Percentiles rank a stretch among this genome's conserved stretches.
phyloP scores from a whole-genome alignment of 441 rosid genomes.

The Populus hybrid region DNA sequence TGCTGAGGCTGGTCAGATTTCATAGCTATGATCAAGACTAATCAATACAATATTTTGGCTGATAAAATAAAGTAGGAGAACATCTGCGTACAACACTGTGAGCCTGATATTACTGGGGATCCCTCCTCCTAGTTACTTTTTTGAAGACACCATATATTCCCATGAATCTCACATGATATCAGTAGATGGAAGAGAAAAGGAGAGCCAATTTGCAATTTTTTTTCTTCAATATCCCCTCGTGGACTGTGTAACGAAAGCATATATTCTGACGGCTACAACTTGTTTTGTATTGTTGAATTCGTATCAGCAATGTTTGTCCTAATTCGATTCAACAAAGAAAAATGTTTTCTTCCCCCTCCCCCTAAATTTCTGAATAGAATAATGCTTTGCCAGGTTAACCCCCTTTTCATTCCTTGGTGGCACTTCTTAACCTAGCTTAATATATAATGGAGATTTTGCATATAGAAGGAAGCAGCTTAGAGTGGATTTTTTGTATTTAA shows the following conservation, averaged over 20 bases:
- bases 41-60: background rate
- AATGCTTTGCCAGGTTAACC: background rate
- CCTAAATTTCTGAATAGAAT: background rate
- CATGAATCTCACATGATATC: background rate
- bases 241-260: background rate
- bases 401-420: background rate
- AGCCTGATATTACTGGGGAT: background rate
- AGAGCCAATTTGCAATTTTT: background rate
- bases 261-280: conserved; percentile 7
- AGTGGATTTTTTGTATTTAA: background rate
- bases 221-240: background rate
- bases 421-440: background rate
- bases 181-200: background rate
- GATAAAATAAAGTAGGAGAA: background rate
- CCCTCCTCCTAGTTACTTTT: background rate
- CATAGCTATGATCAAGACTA: background rate
- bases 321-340: background rate
- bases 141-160: conserved; percentile 16
- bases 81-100: background rate
- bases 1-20: no score
- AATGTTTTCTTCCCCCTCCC: background rate
- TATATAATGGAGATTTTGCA: background rate
- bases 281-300: conserved; percentile 9
- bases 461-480: background rate
- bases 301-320: conserved; percentile 13